phyloP scores from a whole-genome alignment of 768 basidiomycete genomes.

The Calocybe gangraenosa region DNA sequence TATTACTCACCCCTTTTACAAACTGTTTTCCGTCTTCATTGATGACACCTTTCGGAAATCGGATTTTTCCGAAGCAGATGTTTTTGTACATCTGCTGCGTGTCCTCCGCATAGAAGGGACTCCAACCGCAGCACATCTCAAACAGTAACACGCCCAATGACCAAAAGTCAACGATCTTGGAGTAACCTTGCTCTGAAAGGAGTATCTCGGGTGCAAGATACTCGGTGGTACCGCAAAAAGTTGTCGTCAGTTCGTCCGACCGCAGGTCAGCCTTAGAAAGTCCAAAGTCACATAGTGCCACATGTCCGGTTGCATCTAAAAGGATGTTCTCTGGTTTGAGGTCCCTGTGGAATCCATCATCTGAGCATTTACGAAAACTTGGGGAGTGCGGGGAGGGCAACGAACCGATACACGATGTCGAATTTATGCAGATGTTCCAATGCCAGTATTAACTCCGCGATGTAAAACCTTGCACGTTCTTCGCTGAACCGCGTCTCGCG shows the following conservation, averaged over 20 bases:
- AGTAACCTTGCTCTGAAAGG: constrained; percentile 96
- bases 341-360: constrained; percentile 47
- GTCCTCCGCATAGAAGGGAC: constrained; percentile 98
- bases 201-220: constrained; percentile 99
- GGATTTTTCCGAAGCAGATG: constrained; percentile 97
- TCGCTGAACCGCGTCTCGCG: constrained; percentile 92
- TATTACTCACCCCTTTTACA: constrained; percentile 85
- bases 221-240: constrained; percentile 98
- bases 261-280: constrained; percentile 94
- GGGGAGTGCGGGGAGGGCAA: constrained; percentile 15
- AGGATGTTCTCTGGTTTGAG: constrained; percentile 99
- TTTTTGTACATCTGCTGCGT: constrained; percentile 99
- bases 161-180: constrained; percentile 99
- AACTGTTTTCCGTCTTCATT: constrained; percentile 98
- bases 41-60: constrained; percentile 96
- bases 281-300: constrained; percentile 98
- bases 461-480: constrained; percentile 92
- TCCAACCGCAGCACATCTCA: constrained; percentile 99
- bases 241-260: constrained; percentile 94
- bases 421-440: constrained; percentile 97
- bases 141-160: constrained; percentile 92
- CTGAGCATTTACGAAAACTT: constrained; percentile 1
- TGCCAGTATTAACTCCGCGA: constrained; percentile 92
- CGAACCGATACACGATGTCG: constrained; percentile 89
- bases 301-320: constrained; percentile 95